Base-by-base conservation (phyloP, 257 asterid genomes). In the Salvia hispanica region DNA sequence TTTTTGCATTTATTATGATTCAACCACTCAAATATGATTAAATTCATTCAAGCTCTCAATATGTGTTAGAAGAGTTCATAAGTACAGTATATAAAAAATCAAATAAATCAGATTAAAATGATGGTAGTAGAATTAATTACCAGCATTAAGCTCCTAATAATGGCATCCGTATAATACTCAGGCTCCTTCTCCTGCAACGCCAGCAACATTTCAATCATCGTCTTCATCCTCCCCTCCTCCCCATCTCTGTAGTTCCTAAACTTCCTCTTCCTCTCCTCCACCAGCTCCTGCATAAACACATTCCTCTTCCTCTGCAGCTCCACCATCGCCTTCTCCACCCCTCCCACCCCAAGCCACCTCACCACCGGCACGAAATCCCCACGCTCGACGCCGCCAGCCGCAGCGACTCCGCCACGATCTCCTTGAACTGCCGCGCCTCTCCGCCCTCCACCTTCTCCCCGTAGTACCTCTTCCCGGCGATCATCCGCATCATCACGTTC, bases 401-500 rank as follows among this genome's bases (percentile, higher is more conserved):
- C 14, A 84, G 58, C 6, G 82, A 70, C 7, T 82, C 85, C 33
- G 1, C 16, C 1, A 68, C 77, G 3, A 86, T 80, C 64, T 76
- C 86, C 79, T 78, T 72, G 42, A 84, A 80, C 66, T 80, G 66
- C 47, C 59, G 48, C 7, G 90, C 83, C 79, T 76, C 68, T 78
- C 82, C 33, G 47, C 67, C 88, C 73, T 57, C 80, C 62, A 72
- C 84, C 9, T 67, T 63, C 28, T 78, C 81, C 1, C 83, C 83
- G 44, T 64, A 84, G 70, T 72, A 84, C 50, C 81, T 78, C 16
- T 81, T 84, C 71, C 86, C 89, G 36, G 86, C 82, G 34, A 83
- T 83, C 89, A 83, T 83, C 61, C 83, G 66, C 86, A 81, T 81
- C 81, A 81, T 50, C 64, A 76, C 79, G 54, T 83, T 83, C 80